Evolutionary conservation across 202 grass and related monocot species (phyloP).

Genomic region (Setaria italica): DNA sequence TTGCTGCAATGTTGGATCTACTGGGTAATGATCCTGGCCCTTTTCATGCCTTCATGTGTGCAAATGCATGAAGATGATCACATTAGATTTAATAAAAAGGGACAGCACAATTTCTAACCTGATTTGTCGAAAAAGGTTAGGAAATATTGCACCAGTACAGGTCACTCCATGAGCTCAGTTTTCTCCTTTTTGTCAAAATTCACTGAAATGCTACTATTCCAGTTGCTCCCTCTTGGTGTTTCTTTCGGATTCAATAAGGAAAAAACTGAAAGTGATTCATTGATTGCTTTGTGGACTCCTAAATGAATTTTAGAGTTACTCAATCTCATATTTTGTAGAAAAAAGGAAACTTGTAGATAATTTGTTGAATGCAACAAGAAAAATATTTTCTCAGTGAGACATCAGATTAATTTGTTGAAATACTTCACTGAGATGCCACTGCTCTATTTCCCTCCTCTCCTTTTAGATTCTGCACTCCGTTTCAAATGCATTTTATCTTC

Average conservation of each 20-base stretch:
- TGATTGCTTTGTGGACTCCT: slow-evolving; percentile 9
- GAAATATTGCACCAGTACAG: slow-evolving; percentile 16
- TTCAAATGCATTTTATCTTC: slow-evolving; percentile 21
- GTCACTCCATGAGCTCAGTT: slow-evolving; percentile 2
- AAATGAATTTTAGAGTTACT: slow-evolving; percentile 5
- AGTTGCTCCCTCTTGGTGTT: not conserved
- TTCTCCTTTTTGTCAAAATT: slow-evolving; percentile 8
- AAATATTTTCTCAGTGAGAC: not conserved
- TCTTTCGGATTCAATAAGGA: not conserved
- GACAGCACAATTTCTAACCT: slow-evolving; percentile 20
- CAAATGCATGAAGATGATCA: not conserved
- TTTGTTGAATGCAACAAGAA: slow-evolving; percentile 23
- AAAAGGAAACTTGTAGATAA: not conserved
- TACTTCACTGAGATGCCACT: slow-evolving; percentile 14
- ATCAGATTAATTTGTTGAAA: slow-evolving; percentile 19
- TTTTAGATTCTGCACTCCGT: slow-evolving; percentile 1
- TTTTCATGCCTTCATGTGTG: slow-evolving; percentile 20
- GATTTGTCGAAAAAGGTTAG: not conserved
- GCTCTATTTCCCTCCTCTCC: not conserved
- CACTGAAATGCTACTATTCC: not conserved
- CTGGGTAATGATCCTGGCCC: slow-evolving; percentile 47
- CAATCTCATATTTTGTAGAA: not conserved
- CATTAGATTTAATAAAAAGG: slow-evolving; percentile 5
- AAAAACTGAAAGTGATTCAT: slow-evolving; percentile 4
- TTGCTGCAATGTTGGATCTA: slow-evolving; percentile 37